These are phyloP conservation scores for Wickerhamomyces chambardii DNA, from an alignment of 805 yeast genomes.

Conservation along the genomic window DNA sequence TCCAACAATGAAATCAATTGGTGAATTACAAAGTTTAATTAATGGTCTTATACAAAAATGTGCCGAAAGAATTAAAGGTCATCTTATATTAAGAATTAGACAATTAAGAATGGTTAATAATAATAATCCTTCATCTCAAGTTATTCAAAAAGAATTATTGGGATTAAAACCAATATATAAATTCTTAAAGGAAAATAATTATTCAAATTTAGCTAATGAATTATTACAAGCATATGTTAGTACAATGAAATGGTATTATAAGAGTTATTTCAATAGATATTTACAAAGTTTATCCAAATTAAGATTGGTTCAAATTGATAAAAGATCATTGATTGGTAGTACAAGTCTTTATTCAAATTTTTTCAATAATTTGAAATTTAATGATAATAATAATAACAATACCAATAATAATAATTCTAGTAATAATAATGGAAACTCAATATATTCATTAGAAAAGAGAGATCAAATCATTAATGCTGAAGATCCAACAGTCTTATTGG, in stretches of 20 bases:
- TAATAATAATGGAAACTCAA: too few species aligned
- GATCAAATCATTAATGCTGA: conserved; percentile 44
- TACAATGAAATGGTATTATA: conserved; percentile 93
- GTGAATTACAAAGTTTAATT: conserved; percentile 23
- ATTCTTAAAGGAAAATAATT: conserved; percentile 45
- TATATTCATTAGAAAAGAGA: conserved; percentile 35
- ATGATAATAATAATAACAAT: conserved; percentile 12
- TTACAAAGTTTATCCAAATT: conserved; percentile 61
- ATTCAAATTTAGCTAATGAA: conserved; percentile 59
- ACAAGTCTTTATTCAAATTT: conserved; percentile 7
- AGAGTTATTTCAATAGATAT: conserved; percentile 69
- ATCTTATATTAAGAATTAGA: conserved; percentile 55
- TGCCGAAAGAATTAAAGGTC: conserved; percentile 70
- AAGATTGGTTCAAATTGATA: conserved; percentile 45
- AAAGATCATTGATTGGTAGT: conserved; percentile 44
- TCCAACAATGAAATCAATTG: conserved; percentile 10
- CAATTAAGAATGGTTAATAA: conserved; percentile 52
- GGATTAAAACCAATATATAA: conserved; percentile 51
- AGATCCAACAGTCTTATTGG: conserved; percentile 61
- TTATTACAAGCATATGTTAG: conserved; percentile 72
- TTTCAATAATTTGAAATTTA: conserved; percentile 8
- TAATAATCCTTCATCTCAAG: conserved; percentile 63
- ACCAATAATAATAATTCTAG: conserved; percentile 16
- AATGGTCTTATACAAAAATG: conserved; percentile 49
- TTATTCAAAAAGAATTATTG: conserved; percentile 58